Base-by-base conservation (phyloP, 305 asterid species). In the Rubia tinctorum region DNA sequence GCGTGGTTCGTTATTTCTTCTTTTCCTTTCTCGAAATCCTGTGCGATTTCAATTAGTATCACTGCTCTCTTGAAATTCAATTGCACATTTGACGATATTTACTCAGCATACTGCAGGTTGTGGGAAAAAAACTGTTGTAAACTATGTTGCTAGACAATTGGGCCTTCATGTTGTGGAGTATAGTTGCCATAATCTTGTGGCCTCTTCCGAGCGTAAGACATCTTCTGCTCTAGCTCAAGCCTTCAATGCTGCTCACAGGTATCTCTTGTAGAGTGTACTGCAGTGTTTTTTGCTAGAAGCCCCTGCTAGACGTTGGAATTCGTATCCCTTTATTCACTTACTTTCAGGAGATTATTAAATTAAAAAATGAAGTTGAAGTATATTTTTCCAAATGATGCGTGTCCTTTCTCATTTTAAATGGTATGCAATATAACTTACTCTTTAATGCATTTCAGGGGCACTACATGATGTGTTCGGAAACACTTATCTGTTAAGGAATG, bases 121-220 rank as follows among this genome's bases (percentile, higher is more conserved):
- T 69, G 99, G 99, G 63, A 94, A 91, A 87, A 91, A 91, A 86
- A 91, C 97, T 47, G 91, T 89, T 77, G 85, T 88, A 73, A 88
- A 85, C 83, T 85, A 86, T 77, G 91, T 91, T 82, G 97, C 98
- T 81, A 80, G 83, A 74, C 96, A 82, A 58, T 79, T 94, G 87
- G 99, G 99, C 63, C 85, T 94, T 82, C 99, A 94, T 81, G 89
- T 91, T 77, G 98, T 94, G 66, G 99, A 91, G 83, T 90, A 82
- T 75, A 91, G 88, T 78, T 91, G 99, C 79, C 98, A 89, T 76
- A 85, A 77, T 87, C 86, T 94, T 56, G 62, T 86, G 86, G 76
- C 92, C 51, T 87, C 96, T 73, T 86, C 98, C 51, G 99, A 94
- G 64, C 88, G 87, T 84, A 91, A 91, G 85, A 80, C 87, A 68